phyloP scores from a whole-genome alignment of 2,329 filamentous ascomycete genomes.

The Trichoderma lentiforme region DNA sequence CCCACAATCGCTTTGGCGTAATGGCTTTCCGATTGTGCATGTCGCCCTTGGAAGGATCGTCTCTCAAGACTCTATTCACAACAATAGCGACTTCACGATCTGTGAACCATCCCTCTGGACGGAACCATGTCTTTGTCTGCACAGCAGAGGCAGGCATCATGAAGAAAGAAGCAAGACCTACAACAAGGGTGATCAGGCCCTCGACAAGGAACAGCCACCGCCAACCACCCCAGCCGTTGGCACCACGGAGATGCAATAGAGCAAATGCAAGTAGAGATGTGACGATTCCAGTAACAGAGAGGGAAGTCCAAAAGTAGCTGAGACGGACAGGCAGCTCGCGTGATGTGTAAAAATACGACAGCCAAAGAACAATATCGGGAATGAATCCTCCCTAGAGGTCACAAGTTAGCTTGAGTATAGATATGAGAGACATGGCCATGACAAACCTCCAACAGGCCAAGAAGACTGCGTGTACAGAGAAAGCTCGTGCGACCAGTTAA shows the following conservation, averaged over 20 bases:
- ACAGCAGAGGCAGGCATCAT: conserved; percentile 4
- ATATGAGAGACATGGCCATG: not conserved
- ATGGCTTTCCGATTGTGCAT: conserved; percentile 11
- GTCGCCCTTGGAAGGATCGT: conserved; percentile 6
- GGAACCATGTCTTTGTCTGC: conserved; percentile 11
- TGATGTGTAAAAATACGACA: conserved; percentile 3
- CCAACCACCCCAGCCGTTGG: conserved; percentile 1
- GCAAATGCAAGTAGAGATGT: conserved; percentile 6
- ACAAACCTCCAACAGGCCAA: not conserved
- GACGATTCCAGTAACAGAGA: not conserved
- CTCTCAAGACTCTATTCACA: conserved; percentile 1
- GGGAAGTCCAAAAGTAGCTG: conserved; percentile 11
- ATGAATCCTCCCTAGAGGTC: not conserved
- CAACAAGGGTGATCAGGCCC: not conserved
- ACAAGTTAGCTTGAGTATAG: not conserved
- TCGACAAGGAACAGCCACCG: conserved; percentile 9
- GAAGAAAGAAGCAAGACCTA: conserved; percentile 8
- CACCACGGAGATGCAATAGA: not conserved
- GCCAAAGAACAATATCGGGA: conserved; percentile 10
- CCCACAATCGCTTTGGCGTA: not conserved
- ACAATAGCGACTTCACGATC: conserved; percentile 7
- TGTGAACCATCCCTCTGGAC: conserved; percentile 8
- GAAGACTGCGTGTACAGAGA: conserved; percentile 4
- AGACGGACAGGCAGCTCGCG: conserved; percentile 2
- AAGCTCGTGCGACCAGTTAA: conserved; percentile 6